Percentiles rank a stretch among this genome's conserved stretches.
Evolutionary conservation across 2,329 filamentous ascomycete genomes (phyloP).

Genomic region (Diaporthe vexans): DNA sequence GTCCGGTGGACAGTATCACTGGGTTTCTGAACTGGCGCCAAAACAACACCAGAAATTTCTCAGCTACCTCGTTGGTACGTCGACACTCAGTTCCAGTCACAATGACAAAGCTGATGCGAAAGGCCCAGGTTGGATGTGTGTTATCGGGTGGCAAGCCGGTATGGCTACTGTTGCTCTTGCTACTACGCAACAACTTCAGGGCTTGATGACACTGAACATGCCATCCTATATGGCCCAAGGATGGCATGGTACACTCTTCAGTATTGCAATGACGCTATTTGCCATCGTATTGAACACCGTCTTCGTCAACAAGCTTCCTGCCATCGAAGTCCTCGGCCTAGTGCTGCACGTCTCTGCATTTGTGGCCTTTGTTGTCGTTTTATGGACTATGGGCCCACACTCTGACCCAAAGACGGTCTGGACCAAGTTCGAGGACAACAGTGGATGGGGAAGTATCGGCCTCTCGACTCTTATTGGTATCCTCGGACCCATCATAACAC

Average conservation of each 20-base stretch:
- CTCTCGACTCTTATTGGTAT: conserved; percentile 21
- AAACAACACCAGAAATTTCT: conserved; percentile 19
- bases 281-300: neutral
- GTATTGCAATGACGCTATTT: conserved; percentile 11
- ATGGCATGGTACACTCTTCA: conserved; percentile 16
- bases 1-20: conserved; percentile 1
- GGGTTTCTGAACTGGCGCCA: conserved; percentile 17
- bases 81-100: neutral
- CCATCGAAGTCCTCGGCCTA: neutral
- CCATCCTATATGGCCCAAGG: conserved; percentile 6
- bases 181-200: conserved; percentile 15
- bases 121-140: conserved; percentile 14
- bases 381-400: neutral
- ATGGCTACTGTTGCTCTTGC: conserved; percentile 22
- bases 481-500: conserved; percentile 10
- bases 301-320: neutral
- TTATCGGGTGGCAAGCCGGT: conserved; percentile 12
- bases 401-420: conserved; percentile 10
- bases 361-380: neutral
- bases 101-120: neutral
- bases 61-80: conserved; percentile 14
- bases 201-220: conserved; percentile 3
- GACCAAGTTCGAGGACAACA: conserved; percentile 12
- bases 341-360: conserved; percentile 2
- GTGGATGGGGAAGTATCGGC: neutral